phyloP scores from a whole-genome alignment of 2,329 filamentous ascomycete genomes.

The Cryphonectria naterciae region DNA sequence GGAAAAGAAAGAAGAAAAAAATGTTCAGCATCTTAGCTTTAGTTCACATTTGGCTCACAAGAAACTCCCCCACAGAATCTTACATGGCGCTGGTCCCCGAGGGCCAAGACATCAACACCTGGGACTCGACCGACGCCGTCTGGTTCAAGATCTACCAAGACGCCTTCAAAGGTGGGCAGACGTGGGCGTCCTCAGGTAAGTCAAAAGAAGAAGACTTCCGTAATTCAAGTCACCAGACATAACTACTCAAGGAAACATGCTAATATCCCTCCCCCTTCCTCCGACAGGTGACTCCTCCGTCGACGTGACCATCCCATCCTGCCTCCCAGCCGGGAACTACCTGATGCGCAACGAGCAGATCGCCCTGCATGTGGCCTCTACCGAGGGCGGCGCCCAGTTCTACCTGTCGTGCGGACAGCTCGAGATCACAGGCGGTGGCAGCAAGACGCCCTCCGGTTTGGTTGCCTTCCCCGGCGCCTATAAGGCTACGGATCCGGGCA shows the following conservation, averaged over 20 bases:
- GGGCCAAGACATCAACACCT: conserved; percentile 39
- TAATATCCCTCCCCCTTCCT: neutral
- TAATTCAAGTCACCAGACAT: no score
- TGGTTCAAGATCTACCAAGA: conserved; percentile 46
- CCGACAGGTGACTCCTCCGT: conserved; percentile 23
- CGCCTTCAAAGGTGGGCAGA: conserved; percentile 30
- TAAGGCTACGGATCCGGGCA: conserved; percentile 32
- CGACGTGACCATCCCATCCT: conserved; percentile 33
- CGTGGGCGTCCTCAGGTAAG: conserved; percentile 27
- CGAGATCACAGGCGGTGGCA: conserved; percentile 33
- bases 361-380: conserved; percentile 34
- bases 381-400: conserved; percentile 33
- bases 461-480: conserved; percentile 34
- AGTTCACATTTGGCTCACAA: neutral
- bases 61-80: conserved; percentile 29
- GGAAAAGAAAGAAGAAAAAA: neutral
- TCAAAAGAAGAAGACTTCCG: no score
- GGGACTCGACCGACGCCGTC: conserved; percentile 39
- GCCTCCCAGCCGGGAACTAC: conserved; percentile 35
- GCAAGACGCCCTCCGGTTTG: conserved; percentile 23
- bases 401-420: conserved; percentile 33
- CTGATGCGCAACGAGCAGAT: conserved; percentile 36
- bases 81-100: conserved; percentile 44
- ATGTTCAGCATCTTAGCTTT: neutral
- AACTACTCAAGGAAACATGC: neutral